Conservation (phyloP, 169 alveolate species). For the Plasmodium reichenowi region DNA sequence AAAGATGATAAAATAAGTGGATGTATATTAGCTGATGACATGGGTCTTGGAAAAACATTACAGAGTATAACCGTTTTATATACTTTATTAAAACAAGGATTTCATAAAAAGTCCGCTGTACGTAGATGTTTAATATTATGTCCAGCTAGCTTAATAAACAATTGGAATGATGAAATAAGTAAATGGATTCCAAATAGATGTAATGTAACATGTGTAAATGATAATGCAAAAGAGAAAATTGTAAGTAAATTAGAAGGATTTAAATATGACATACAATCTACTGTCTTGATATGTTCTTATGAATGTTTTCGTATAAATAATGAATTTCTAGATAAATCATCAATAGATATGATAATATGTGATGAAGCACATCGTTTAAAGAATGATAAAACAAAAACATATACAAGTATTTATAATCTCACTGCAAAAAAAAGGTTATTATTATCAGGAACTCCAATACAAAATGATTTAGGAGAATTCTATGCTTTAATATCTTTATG, state of each 20-base stretch:
- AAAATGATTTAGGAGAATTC: constrained; percentile 92
- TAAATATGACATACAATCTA: constrained; percentile 87
- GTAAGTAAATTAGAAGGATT: constrained; percentile 92
- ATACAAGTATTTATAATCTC: constrained; percentile 89
- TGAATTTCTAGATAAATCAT: constrained; percentile 88
- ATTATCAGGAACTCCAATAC: constrained; percentile 93
- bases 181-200: constrained; percentile 94
- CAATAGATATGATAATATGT: constrained; percentile 94
- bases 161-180: constrained; percentile 94
- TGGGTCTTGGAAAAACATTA: constrained; percentile 94
- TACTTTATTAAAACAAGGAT: constrained; percentile 91
- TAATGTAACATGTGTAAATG: constrained; percentile 92
- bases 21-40: constrained; percentile 94
- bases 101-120: constrained; percentile 90
- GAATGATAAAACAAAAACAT: constrained; percentile 93
- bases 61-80: constrained; percentile 92
- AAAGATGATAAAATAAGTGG: constrained; percentile 91
- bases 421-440: constrained; percentile 92
- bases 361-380: constrained; percentile 97
- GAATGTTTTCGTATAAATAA: constrained; percentile 93
- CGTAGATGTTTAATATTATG: constrained; percentile 92
- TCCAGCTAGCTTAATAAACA: constrained; percentile 94
- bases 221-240: constrained; percentile 90
- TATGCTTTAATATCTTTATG: constrained; percentile 91
- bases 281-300: constrained; percentile 92